Conservation (phyloP, 768 basidiomycete genomes). For the Tulasnella sp. region DNA sequence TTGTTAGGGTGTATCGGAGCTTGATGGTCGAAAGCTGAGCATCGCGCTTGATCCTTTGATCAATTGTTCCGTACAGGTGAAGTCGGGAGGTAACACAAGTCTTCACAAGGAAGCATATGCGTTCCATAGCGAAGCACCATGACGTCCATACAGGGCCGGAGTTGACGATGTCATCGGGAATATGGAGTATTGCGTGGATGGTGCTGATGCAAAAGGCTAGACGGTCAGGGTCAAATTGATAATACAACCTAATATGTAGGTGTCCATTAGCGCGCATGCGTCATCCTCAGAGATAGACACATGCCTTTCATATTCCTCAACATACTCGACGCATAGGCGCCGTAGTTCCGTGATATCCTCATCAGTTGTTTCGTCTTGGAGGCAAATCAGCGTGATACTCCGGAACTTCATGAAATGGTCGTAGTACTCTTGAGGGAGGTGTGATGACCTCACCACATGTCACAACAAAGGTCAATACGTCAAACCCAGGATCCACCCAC, state of each 20-base stretch:
- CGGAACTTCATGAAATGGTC: constrained; percentile 44
- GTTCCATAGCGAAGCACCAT: constrained; percentile 21
- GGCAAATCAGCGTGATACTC: constrained; percentile 38
- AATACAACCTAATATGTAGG: constrained; percentile 6
- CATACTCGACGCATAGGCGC: constrained; percentile 27
- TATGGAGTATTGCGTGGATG: constrained; percentile 17
- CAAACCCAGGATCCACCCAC: no score
- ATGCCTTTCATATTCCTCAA: not conserved
- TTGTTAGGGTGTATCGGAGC: not conserved
- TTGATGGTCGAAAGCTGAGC: constrained; percentile 10
- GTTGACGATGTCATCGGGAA: constrained; percentile 4
- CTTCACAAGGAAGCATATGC: constrained; percentile 13
- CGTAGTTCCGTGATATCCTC: constrained; percentile 37
- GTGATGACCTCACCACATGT: no score
- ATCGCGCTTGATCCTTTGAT: constrained; percentile 13
- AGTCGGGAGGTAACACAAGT: not conserved
- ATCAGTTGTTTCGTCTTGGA: constrained; percentile 28
- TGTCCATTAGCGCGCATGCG: not conserved
- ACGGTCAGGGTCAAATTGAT: not conserved
- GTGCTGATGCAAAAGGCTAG: constrained; percentile 6
- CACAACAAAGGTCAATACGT: no score
- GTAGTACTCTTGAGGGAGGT: constrained; percentile 42
- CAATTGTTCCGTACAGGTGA: not conserved
- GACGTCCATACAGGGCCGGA: constrained; percentile 19
- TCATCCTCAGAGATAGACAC: not conserved